Evolutionary conservation across 306 rosid genomes (phyloP), one percentile per base, ranked within the genome.

Genomic region (Senna tora): DNA sequence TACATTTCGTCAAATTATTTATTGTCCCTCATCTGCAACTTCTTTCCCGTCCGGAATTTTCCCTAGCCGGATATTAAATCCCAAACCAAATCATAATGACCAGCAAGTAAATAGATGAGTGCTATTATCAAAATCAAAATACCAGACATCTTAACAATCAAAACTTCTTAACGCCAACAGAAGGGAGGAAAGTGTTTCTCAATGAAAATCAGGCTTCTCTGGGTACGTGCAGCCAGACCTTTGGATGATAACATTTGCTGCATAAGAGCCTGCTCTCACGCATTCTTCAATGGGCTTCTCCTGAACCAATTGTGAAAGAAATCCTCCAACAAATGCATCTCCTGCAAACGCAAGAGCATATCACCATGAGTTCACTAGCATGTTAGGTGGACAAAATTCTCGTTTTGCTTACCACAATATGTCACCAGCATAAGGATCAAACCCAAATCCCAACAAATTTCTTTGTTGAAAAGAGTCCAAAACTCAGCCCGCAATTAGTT

Each of bases 321-420:
- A 94, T 71, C 97, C 97, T 20, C 97, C 99, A 59, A 94, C 97
- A 84, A 94, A 94, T 2, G 99, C 97, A 85, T 91, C 99, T 17
- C 99, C 97, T 94, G 78, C 72, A 80, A 81, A 53, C 65, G 22
- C 73, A 78, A 72, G 7, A 15, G 41, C 25, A 49, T 42, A 65
- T 7, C 9, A 63, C 32, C 50, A 67, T 14, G 33, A 59, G 39
- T 56, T 30, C 33, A 17, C 68, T 22, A 36, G 42, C 47, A 76
- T 61, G 62, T 38, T 32, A 5, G 32, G 55, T 17, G 8, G 52
- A 71, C 59, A 49, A 75, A 30, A 65, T 65, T 22, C 12, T 36
- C 16, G 9, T 69, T 55, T 68, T 46, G 69, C 17, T 47, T 16
- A 61, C 8, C 6, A 22, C 9, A 9, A 53, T 19, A n/a, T 7